These are phyloP conservation scores for Emergomyces pasteurianus DNA, from an alignment of 2,329 filamentous ascomycete species.

Conservation along the genomic window DNA sequence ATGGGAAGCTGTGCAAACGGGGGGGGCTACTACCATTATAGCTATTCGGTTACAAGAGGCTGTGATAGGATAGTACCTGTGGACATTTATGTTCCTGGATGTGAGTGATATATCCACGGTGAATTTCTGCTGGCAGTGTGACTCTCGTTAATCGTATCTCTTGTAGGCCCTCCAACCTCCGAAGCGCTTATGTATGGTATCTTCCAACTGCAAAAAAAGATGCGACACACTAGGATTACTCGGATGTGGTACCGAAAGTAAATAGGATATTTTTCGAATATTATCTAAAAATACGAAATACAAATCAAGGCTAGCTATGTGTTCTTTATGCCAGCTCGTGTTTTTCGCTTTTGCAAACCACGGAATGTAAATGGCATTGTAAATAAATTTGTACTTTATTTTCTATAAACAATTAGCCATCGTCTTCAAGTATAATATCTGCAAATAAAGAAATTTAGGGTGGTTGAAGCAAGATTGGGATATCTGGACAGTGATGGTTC, in stretches of 20 bases:
- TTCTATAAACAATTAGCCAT: background rate
- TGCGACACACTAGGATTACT: constrained; percentile 47
- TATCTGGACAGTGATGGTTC: background rate
- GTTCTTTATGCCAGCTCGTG: background rate
- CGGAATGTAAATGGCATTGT: background rate
- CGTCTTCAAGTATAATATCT: background rate
- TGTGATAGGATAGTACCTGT: constrained; percentile 74
- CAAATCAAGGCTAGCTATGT: background rate
- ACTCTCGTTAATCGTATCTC: background rate
- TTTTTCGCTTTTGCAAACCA: too few relatives aligned
- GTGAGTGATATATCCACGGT: constrained; percentile 37
- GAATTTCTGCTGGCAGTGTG: background rate
- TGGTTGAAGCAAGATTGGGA: background rate
- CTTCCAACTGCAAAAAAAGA: constrained; percentile 71
- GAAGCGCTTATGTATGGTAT: constrained; percentile 52
- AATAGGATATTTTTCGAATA: background rate
- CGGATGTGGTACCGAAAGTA: constrained; percentile 47
- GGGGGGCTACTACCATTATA: constrained; percentile 81
- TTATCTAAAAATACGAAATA: background rate
- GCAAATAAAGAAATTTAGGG: background rate
- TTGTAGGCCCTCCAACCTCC: constrained; percentile 38
- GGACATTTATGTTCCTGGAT: constrained; percentile 74
- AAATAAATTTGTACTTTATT: background rate
- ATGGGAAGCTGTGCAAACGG: constrained; percentile 83
- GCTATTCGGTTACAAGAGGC: constrained; percentile 64